Evolutionary conservation across 805 yeast genomes (phyloP), one percentile per base, ranked within the genome.

Genomic region (Schwanniomyces pseudopolymorphus): DNA sequence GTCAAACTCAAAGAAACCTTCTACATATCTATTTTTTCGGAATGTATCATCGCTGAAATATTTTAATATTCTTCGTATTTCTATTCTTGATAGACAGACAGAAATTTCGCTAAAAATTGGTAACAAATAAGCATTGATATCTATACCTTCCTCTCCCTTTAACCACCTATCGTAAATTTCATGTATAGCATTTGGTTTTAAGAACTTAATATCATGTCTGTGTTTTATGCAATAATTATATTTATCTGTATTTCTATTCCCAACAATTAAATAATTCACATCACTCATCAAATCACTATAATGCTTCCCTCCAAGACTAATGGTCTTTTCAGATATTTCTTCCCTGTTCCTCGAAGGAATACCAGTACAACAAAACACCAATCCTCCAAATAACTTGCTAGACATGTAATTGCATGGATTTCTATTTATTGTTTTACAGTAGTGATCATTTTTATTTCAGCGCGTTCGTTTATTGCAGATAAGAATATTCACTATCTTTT

Each of bases 211-310:
- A 63, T 87, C 91, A 42, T 68, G 65, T 45, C 88, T 64, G 46
- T 71, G 67, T 46, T 70, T 65, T 1, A 80, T 74, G 45, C 80
- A 74, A 56, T 71, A 83, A 42, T 64, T 64, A 60, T 75, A 81
- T 58, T 83, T 83, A 22, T 79, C 83, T 0, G 86, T 80, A 46
- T 72, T 66, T 24, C 78, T 66, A 35, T 72, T 73, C 1, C 89
- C 89, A 25, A 84, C 83, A 4, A 86, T 70, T 21, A 86, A 62
- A 35, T 78, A 78, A 44, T 77, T 74, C 2, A 80, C 84, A 58
- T 81, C 83, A 40, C 81, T 77, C 70, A 84, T 80, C 52, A 85
- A 63, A 55, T 84, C 84, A 36, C 73, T 72, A 47, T 75, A 72
- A 52, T 74, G 79, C 8, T 55, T 57, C 1, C 90, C 91, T 6